Evolutionary conservation across 306 rosid species (phyloP).

Genomic region (Lagenaria siceraria): DNA sequence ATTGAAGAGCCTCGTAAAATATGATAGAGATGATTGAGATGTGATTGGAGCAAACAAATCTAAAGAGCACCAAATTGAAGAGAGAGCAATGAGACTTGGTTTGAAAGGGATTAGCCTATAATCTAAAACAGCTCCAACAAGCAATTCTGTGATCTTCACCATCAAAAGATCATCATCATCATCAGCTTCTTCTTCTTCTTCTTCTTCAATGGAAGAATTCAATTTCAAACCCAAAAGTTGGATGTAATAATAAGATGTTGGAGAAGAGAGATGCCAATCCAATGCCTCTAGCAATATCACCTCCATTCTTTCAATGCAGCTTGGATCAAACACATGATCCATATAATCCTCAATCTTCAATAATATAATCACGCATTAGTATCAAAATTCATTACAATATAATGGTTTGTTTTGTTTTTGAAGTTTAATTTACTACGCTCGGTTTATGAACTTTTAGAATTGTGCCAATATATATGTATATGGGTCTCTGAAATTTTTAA

Average conservation of each 20-base stretch:
- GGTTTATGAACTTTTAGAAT: too few species aligned
- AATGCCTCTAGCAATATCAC: constrained; percentile 27
- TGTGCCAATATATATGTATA: too few species aligned
- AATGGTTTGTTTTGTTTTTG: too few species aligned
- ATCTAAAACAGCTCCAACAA: constrained; percentile 30
- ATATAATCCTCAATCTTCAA: constrained; percentile 28
- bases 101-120: constrained; percentile 17
- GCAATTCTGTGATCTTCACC: constrained; percentile 12
- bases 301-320: constrained; percentile 31
- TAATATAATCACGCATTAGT: too few species aligned
- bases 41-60: background rate
- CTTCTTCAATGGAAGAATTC: constrained; percentile 12
- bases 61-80: constrained; percentile 24
- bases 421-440: too few species aligned
- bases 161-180: background rate
- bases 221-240: constrained; percentile 16
- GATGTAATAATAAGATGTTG: constrained; percentile 23
- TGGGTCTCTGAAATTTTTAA: too few species aligned
- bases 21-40: constrained; percentile 7
- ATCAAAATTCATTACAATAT: background rate
- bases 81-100: constrained; percentile 31
- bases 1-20: constrained; percentile 15
- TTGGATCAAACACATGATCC: constrained; percentile 17
- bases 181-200: background rate
- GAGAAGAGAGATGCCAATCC: constrained; percentile 32